phyloP scores from a whole-genome alignment of 306 rosid species.

The Quercus ilex region DNA sequence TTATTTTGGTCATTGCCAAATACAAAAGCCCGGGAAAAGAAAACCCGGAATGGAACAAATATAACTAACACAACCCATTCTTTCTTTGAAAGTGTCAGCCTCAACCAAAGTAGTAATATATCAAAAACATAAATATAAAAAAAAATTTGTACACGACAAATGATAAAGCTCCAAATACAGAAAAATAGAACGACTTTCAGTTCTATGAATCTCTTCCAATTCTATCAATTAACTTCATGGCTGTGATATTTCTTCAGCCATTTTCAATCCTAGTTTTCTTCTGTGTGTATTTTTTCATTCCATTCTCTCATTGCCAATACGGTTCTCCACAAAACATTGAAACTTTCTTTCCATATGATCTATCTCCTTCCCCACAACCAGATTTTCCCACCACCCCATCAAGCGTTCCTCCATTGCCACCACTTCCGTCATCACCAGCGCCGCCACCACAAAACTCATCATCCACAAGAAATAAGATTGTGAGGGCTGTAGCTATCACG shows the following conservation, averaged over 20 bases:
- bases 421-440: constrained; percentile 21
- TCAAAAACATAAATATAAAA: neutral
- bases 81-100: constrained; percentile 60
- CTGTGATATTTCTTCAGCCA: constrained; percentile 25
- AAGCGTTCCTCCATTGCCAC: neutral
- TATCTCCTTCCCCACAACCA: constrained; percentile 25
- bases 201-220: constrained; percentile 9
- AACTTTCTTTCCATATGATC: constrained; percentile 47
- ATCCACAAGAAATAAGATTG: constrained; percentile 40
- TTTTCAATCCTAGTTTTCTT: constrained; percentile 14
- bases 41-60: constrained; percentile 5
- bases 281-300: constrained; percentile 19
- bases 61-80: constrained; percentile 18
- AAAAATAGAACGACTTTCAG: constrained; percentile 20
- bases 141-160: constrained; percentile 20
- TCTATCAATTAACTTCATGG: constrained; percentile 34
- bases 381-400: constrained; percentile 2
- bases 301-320: constrained; percentile 31
- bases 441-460: constrained; percentile 16
- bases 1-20: constrained; percentile 19
- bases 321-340: constrained; percentile 61
- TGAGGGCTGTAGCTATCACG: constrained; percentile 56
- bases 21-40: constrained; percentile 17
- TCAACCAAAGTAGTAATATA: constrained; percentile 4
- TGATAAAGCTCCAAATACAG: constrained; percentile 14